A percentile compares a stretch with the other conserved stretches of the same genome.
These are phyloP conservation scores for Zea luxurians DNA, from an alignment of 176 grass and related monocot species.

Conservation along the genomic window DNA sequence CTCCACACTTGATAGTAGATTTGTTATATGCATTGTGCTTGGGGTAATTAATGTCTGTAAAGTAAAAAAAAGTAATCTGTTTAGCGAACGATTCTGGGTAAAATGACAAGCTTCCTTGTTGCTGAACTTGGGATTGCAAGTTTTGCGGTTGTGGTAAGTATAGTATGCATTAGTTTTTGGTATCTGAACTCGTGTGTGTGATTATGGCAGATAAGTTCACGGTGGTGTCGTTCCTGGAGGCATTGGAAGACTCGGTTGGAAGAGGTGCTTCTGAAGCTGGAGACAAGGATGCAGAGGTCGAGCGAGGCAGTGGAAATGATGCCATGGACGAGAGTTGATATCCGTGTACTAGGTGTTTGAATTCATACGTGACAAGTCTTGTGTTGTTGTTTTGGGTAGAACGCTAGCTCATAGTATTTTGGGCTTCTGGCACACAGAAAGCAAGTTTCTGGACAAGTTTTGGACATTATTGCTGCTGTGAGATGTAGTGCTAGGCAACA, in stretches of 20 bases:
- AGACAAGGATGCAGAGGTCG: conserved; percentile 31
- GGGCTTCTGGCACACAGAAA: not conserved
- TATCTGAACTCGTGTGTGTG: conserved; percentile 21
- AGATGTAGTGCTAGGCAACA: not conserved
- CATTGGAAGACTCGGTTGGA: conserved; percentile 74
- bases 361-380: not conserved
- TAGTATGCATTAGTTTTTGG: not conserved
- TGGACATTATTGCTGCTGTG: not conserved
- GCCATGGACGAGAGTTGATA: conserved; percentile 84
- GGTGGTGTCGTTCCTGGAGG: conserved; percentile 87
- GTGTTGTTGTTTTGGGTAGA: not conserved
- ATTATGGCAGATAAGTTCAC: conserved; percentile 78
- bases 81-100: not conserved
- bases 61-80: not conserved
- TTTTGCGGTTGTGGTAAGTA: not conserved
- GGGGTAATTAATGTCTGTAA: not conserved
- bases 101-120: conserved; percentile 8
- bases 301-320: conserved; percentile 47
- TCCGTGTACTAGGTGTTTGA: not conserved
- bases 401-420: not conserved
- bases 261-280: conserved; percentile 44
- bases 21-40: not conserved
- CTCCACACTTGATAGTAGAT: conserved; percentile 9
- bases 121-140: not conserved
- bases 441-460: conserved; percentile 3